phyloP scores from a whole-genome alignment of 257 asterid species.

The Gardenia jasminoides region DNA sequence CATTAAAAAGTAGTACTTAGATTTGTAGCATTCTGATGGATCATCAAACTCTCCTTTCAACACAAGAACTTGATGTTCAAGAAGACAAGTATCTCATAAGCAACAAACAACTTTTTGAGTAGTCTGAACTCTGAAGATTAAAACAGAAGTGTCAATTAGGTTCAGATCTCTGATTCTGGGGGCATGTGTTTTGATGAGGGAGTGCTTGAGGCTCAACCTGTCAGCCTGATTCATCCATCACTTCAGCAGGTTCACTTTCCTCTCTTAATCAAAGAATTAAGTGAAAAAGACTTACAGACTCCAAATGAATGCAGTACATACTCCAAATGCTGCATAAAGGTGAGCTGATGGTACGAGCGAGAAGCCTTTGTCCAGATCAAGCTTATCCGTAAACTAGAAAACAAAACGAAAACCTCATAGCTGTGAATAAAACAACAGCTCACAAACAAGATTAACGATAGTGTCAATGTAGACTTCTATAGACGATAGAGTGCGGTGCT shows the following conservation, averaged over 20 bases:
- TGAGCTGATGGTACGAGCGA: slow-evolving; percentile 14
- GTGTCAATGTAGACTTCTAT: background rate
- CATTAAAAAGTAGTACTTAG: background rate
- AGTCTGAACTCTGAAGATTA: background rate
- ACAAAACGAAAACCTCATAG: slow-evolving; percentile 31
- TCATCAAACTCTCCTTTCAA: slow-evolving; percentile 6
- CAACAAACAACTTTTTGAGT: slow-evolving; percentile 17
- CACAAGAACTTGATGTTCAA: slow-evolving; percentile 6
- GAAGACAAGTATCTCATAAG: slow-evolving; percentile 11
- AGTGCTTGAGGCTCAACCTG: background rate
- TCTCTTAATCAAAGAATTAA: slow-evolving; percentile 19
- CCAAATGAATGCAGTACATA: background rate
- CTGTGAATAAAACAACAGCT: slow-evolving; percentile 23
- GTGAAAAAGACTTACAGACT: slow-evolving; percentile 26
- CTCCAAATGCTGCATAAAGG: slow-evolving; percentile 21
- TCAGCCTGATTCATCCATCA: slow-evolving; percentile 21
- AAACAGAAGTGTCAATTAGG: background rate
- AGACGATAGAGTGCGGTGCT: background rate
- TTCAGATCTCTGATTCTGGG: background rate
- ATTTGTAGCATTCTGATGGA: slow-evolving; percentile 6
- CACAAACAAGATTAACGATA: slow-evolving; percentile 14
- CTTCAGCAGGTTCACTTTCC: slow-evolving; percentile 9
- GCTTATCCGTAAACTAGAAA: slow-evolving; percentile 32
- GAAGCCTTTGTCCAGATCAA: slow-evolving; percentile 37
- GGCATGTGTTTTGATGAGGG: no score